These are phyloP conservation scores for Phalaenopsis hybrid DNA, from an alignment of 116 monocot species.

Conservation along the genomic window DNA sequence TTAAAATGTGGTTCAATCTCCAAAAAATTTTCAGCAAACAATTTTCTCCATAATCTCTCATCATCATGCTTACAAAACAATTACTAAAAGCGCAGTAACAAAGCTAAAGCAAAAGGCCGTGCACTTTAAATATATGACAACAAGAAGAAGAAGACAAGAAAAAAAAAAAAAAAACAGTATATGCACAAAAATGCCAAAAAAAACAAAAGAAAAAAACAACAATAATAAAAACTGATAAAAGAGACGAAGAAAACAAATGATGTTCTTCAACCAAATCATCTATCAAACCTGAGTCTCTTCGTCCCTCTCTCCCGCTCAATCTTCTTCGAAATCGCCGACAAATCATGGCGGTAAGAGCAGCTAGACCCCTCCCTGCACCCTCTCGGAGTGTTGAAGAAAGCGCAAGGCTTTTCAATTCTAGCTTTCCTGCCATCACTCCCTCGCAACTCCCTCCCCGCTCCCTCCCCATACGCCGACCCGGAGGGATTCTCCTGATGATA, in stretches of 20 bases:
- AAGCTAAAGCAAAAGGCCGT: not conserved
- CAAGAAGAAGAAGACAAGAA: not conserved
- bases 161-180: not conserved
- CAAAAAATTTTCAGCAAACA: no score
- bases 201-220: not conserved
- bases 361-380: slow-evolving; percentile 68
- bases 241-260: not conserved
- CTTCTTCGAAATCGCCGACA: slow-evolving; percentile 14
- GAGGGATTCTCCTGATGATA: not conserved
- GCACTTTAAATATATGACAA: not conserved
- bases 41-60: no score
- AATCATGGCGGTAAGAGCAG: slow-evolving; percentile 70
- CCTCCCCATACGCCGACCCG: slow-evolving; percentile 3
- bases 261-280: slow-evolving; percentile 29
- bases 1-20: no score
- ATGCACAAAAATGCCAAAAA: not conserved
- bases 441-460: slow-evolving; percentile 12
- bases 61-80: no score
- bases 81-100: not conserved
- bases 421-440: slow-evolving; percentile 10
- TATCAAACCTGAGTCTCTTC: slow-evolving; percentile 79
- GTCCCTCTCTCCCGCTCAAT: slow-evolving; percentile 20
- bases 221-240: not conserved
- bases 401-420: slow-evolving; percentile 55
- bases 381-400: slow-evolving; percentile 65